Evolutionary conservation across 2,329 filamentous ascomycete species (phyloP).

Genomic region (Epichloe brachyelytri): DNA sequence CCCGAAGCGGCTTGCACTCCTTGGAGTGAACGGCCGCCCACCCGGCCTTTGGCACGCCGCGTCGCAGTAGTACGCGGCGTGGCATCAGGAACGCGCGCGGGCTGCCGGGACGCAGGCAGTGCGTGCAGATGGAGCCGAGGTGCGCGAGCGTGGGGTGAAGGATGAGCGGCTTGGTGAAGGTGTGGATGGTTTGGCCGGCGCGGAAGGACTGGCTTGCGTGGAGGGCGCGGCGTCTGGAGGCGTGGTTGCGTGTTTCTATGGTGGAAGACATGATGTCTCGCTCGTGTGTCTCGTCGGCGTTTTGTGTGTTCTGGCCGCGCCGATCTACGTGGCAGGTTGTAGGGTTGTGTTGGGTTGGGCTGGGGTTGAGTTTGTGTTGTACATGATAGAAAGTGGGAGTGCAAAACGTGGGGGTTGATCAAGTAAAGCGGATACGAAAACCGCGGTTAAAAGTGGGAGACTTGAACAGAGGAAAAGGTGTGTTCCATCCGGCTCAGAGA

Average conservation of each 20-base stretch:
- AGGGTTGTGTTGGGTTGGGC: neutral
- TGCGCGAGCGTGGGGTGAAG: slow-evolving; percentile 33
- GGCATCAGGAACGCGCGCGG: slow-evolving; percentile 34
- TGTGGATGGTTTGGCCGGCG: slow-evolving; percentile 33
- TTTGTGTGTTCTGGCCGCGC: too few relatives aligned
- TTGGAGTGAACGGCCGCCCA: slow-evolving; percentile 39
- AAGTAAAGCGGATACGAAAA: too few relatives aligned
- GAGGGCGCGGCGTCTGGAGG: slow-evolving; percentile 32
- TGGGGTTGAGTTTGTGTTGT: neutral
- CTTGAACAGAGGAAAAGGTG: too few relatives aligned
- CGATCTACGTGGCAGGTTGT: too few relatives aligned
- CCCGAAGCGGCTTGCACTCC: slow-evolving; percentile 38
- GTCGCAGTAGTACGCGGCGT: slow-evolving; percentile 40
- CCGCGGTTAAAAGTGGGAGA: too few relatives aligned
- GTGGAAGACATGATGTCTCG: neutral
- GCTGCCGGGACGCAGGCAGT: slow-evolving; percentile 28
- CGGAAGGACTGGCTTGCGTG: slow-evolving; percentile 27
- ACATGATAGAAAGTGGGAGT: too few relatives aligned
- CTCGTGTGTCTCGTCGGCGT: too few relatives aligned
- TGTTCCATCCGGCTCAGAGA: too few relatives aligned
- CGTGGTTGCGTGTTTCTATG: slow-evolving; percentile 5
- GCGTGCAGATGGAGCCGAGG: slow-evolving; percentile 31
- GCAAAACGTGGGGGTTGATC: too few relatives aligned
- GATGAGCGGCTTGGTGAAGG: slow-evolving; percentile 28
- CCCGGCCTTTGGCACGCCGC: slow-evolving; percentile 38